Evolutionary conservation across 176 grass and related monocot species (phyloP), one percentile per base, ranked within the genome.

Genomic region (Ensete glaucum): DNA sequence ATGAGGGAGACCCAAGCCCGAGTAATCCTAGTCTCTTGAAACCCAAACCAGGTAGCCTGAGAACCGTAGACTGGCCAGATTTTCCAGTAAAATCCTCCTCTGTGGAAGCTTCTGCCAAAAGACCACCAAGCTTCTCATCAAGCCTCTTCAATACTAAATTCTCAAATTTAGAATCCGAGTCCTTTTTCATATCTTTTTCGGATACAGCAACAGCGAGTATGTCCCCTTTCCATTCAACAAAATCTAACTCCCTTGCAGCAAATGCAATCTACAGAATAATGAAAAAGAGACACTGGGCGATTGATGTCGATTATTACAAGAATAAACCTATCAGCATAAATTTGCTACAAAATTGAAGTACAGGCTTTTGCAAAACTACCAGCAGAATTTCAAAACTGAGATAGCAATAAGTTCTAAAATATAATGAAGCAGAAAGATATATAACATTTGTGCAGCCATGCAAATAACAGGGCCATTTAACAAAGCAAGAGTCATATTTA

Each of bases 21-120:
- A 98, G 68, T 72, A 98, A 85, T 25, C 86, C 73, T 24, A 98
- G 72, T 71, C 95, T 93, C 84, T 98, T 98, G 76, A 93, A 93
- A 12, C 90, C 86, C 67, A 89, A 88, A 7, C 95, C 88, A 0
- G 86, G 78, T 24, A 98, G 81, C 23, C 95, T 88, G 59, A 98
- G 95, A 1, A 98, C 86, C 49, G 84, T 80, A 7, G 86, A 87
- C 64, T 98, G 95, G 16, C 90, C 90, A 14, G 86, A 52, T 78
- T 98, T 98, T 20, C 90, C 95, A 9, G 82, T 87, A 65, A 98
- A 98, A 77, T 98, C 95, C 74, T 98, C 95, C 80, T 98, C 95
- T 0, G 78, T 73, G 0, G 86, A 88, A 65, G 82, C 84, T 81
- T 98, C 95, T 1, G 60, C 82, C 20, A 98, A 78, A 56, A 98